These are phyloP conservation scores for Mucuna pruriens DNA, from an alignment of 306 rosid genomes.

Conservation along the genomic window DNA sequence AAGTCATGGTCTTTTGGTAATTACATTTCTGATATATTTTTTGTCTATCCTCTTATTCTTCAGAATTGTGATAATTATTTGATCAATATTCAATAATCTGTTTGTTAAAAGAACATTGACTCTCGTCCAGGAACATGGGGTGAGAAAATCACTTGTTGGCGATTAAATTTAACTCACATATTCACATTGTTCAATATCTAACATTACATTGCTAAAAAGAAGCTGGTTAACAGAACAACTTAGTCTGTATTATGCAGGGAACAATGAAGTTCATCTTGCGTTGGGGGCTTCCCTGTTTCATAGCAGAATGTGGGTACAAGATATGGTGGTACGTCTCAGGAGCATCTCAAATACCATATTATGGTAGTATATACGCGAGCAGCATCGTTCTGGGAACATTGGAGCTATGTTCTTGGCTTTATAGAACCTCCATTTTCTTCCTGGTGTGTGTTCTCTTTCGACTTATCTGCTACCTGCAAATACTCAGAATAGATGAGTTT, in stretches of 20 bases:
- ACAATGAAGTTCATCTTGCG: constrained; percentile 63
- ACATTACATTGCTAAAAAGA: not conserved
- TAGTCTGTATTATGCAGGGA: constrained; percentile 54
- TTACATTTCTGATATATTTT: not conserved
- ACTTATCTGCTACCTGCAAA: constrained; percentile 72
- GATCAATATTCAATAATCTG: not conserved
- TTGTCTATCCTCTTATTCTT: not conserved
- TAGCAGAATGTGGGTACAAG: constrained; percentile 72
- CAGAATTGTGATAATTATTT: not conserved
- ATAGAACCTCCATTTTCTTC: constrained; percentile 88
- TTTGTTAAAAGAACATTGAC: not conserved
- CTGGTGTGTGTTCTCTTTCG: constrained; percentile 75
- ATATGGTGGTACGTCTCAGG: constrained; percentile 93
- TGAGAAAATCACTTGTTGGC: not conserved
- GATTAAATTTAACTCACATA: not conserved
- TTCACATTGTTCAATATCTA: not conserved
- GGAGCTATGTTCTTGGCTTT: constrained; percentile 87
- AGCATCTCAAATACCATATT: constrained; percentile 62
- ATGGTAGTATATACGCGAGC: constrained; percentile 61
- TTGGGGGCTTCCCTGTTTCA: constrained; percentile 65
- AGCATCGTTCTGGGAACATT: constrained; percentile 52
- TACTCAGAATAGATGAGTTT: constrained; percentile 70
- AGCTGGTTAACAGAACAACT: not conserved
- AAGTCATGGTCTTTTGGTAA: not conserved
- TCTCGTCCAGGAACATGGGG: not conserved